These are phyloP conservation scores for Ambispora gerdemannii DNA, from an alignment of 192 early-diverging fungal species.

Conservation along the genomic window DNA sequence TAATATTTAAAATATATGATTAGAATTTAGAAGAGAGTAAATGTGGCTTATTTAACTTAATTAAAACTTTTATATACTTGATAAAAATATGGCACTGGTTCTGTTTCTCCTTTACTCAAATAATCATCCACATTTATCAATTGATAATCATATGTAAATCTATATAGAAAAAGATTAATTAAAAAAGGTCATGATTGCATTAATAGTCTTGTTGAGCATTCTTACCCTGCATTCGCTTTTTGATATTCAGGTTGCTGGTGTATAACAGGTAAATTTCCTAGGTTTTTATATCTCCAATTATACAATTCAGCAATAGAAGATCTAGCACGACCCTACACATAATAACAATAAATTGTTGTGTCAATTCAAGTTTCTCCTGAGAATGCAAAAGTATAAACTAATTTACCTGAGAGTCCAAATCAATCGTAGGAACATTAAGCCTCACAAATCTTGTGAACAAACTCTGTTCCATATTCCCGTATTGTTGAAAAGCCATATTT, in stretches of 20 bases:
- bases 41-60: background rate
- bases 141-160: slow-evolving; percentile 85
- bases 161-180: background rate
- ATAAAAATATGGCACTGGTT: slow-evolving; percentile 82
- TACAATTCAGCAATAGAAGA: slow-evolving; percentile 79
- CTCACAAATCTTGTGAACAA: slow-evolving; percentile 90
- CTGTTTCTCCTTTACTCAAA: slow-evolving; percentile 74
- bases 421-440: slow-evolving; percentile 87
- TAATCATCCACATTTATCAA: slow-evolving; percentile 81
- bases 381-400: too few species aligned
- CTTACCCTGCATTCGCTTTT: slow-evolving; percentile 67
- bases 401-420: slow-evolving; percentile 76
- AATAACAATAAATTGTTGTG: too few species aligned
- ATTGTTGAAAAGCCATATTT: slow-evolving; percentile 76
- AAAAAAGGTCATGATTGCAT: too few species aligned
- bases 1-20: background rate
- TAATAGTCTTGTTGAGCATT: too few species aligned
- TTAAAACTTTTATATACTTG: slow-evolving; percentile 36
- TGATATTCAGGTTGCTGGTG: slow-evolving; percentile 50
- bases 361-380: too few species aligned
- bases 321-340: slow-evolving; percentile 75
- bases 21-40: background rate
- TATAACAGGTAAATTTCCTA: slow-evolving; percentile 66
- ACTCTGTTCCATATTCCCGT: slow-evolving; percentile 92
- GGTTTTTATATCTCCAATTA: slow-evolving; percentile 74